phyloP scores from a whole-genome alignment of 2,329 filamentous ascomycete species.

The Myotisia sp. region DNA sequence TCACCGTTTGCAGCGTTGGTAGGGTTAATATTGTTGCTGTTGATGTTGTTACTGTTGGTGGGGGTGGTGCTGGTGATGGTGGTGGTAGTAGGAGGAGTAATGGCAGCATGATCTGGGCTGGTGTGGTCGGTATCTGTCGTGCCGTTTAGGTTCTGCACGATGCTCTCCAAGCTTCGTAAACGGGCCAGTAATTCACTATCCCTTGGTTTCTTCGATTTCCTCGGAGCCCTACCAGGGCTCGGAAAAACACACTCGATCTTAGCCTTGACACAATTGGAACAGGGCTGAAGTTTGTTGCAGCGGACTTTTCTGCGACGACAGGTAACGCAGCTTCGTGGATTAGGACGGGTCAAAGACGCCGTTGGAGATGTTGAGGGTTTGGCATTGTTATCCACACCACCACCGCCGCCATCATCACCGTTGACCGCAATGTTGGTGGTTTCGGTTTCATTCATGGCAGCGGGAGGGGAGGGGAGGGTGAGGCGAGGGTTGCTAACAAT shows the following conservation, averaged over 20 bases:
- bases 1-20: background rate
- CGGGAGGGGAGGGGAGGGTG: background rate
- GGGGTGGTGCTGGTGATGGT: no score
- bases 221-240: conserved; percentile 44
- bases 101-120: conserved; percentile 4
- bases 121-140: conserved; percentile 22
- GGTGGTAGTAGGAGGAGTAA: background rate
- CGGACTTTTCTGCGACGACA: conserved; percentile 36
- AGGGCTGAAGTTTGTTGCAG: conserved; percentile 35
- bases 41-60: background rate
- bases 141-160: conserved; percentile 45
- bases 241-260: conserved; percentile 50
- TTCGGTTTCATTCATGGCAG: background rate
- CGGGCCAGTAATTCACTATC: conserved; percentile 48
- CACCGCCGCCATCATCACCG: no score
- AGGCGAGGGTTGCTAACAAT: background rate
- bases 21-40: no score
- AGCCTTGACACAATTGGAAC: conserved; percentile 34
- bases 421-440: background rate
- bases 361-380: conserved; percentile 9
- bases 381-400: no score
- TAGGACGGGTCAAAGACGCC: conserved; percentile 14
- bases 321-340: conserved; percentile 33
- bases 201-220: conserved; percentile 43
- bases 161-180: conserved; percentile 44